Conservation (phyloP, 179 eudicot species). For the Spinacia oleracea region DNA sequence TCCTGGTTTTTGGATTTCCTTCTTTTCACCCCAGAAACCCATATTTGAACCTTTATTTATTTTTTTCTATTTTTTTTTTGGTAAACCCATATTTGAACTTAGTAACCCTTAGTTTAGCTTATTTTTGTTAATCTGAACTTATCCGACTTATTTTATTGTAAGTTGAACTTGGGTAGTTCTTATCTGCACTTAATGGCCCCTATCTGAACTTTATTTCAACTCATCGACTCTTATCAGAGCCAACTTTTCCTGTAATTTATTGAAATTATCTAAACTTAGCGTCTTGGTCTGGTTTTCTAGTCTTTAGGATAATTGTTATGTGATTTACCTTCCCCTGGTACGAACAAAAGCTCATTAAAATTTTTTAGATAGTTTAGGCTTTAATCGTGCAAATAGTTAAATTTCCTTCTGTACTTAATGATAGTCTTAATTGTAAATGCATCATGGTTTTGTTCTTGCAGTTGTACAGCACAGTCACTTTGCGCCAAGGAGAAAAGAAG, state of each 20-base stretch:
- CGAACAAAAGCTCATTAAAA: neutral
- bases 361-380: neutral
- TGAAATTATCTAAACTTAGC: neutral
- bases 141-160: neutral
- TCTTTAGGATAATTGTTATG: neutral
- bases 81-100: neutral
- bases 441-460: conserved; percentile 41
- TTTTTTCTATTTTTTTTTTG: too few relatives aligned
- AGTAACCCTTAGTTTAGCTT: neutral
- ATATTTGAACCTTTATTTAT: too few relatives aligned
- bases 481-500: conserved; percentile 95
- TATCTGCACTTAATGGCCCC: too few relatives aligned
- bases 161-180: too few relatives aligned
- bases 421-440: neutral
- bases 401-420: neutral
- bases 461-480: conserved; percentile 93
- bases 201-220: too few relatives aligned
- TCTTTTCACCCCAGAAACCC: too few relatives aligned
- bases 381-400: neutral
- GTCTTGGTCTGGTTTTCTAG: neutral
- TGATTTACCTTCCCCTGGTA: neutral
- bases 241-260: too few relatives aligned
- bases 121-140: neutral
- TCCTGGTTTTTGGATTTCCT: neutral
- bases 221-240: too few relatives aligned